phyloP scores from a whole-genome alignment of 1,284 basidiomycete genomes.

The Cryptococcus floricola region DNA sequence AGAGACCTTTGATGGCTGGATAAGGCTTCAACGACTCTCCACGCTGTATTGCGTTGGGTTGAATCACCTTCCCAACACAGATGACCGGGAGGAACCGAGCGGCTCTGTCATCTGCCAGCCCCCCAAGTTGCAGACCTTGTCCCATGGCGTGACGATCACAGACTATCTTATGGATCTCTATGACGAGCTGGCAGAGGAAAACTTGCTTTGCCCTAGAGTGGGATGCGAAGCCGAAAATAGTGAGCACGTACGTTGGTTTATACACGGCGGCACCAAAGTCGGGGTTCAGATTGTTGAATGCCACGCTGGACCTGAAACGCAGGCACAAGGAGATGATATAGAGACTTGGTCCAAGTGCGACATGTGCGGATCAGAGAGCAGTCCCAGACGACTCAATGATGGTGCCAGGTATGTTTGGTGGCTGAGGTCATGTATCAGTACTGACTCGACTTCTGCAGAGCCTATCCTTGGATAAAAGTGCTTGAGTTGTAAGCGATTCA shows the following conservation, averaged over 20 bases:
- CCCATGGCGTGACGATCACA: conserved; percentile 9
- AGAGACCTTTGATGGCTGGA: conserved; percentile 35
- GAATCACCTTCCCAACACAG: neutral
- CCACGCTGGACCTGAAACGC: neutral
- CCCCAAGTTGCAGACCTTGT: conserved; percentile 7
- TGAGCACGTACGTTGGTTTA: conserved; percentile 24
- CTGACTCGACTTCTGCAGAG: neutral
- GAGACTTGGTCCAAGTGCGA: conserved; percentile 22
- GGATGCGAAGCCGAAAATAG: conserved; percentile 21
- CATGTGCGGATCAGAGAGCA: conserved; percentile 15
- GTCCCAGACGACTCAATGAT: conserved; percentile 6
- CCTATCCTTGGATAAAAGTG: neutral
- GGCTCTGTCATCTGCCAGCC: conserved; percentile 6
- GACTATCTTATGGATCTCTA: conserved; percentile 5
- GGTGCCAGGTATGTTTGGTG: conserved; percentile 13
- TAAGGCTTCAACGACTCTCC: conserved; percentile 26
- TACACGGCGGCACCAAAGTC: conserved; percentile 18
- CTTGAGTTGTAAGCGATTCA: neutral
- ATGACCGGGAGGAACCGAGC: neutral
- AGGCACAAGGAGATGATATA: conserved; percentile 6
- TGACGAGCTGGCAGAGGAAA: conserved; percentile 13
- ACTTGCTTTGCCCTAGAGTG: conserved; percentile 13
- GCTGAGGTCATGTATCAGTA: neutral
- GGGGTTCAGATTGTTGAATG: conserved; percentile 4
- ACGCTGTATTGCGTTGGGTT: conserved; percentile 19